Evolutionary conservation across 148 eudicot genomes (phyloP), one percentile per base, ranked within the genome.

Genomic region (Amaranthus cruentus): DNA sequence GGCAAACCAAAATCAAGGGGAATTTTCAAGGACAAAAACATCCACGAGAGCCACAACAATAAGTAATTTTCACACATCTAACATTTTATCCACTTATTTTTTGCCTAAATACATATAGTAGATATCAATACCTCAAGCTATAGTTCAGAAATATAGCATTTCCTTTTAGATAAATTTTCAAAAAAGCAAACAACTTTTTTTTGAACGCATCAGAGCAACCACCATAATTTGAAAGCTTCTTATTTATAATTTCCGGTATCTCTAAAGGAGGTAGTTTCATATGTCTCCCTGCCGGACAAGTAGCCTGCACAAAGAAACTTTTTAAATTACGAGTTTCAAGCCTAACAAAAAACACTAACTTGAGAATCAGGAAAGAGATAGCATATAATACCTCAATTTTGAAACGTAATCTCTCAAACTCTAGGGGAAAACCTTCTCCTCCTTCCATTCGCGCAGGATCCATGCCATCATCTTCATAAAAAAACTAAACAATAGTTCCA

Each of bases 381-480:
- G 52, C 46, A 55, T 2, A 70, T 15, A 72, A 66, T 59, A 90
- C 99, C 97, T 87, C 88, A 72, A 83, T 82, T 88, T 92, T 95
- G 74, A 83, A 80, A 56, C 87, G 85, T 81, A 95, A 81, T 79
- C 99, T 84, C 76, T 83, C 88, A 70, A 92, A 84, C 78, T 95
- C 96, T 62, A 95, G 77, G 50, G 99, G 97, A 69, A 81, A 78
- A 73, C 99, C 99, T 51, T 77, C 84, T 68, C 87, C 86, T 49
- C 86, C 99, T 87, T 95, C 99, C 99, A 95, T 95, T 84, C 88
- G 94, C 50, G 90, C 88, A 55, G 99, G 97, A 87, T 95, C 99
- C 99, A 92, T 88, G 55, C 94, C 88, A 80, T 95, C 99, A 77
- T 88, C 97, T 44, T 97, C 99, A 81, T 95, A 95, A 38, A 75